Conservation (phyloP, 2,329 filamentous ascomycete species). For the Lithohypha guttulata region DNA sequence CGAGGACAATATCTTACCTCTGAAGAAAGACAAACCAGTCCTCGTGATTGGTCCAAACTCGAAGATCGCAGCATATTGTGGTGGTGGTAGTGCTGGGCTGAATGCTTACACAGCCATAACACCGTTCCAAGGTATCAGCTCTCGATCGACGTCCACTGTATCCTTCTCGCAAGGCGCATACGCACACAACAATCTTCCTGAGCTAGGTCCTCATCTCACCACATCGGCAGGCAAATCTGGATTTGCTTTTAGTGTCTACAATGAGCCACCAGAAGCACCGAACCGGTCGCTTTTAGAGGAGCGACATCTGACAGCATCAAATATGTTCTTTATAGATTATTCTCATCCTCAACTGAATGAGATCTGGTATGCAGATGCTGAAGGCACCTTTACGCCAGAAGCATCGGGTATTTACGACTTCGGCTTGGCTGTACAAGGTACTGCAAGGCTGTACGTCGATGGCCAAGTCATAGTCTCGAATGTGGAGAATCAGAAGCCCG, state of each 20-base stretch:
- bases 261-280: constrained; percentile 42
- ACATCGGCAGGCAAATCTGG: constrained; percentile 47
- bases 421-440: constrained; percentile 53
- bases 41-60: constrained; percentile 45
- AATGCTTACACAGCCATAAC: constrained; percentile 34
- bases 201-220: constrained; percentile 23
- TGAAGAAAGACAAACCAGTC: constrained; percentile 34
- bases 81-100: constrained; percentile 52
- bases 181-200: not conserved
- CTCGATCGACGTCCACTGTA: not conserved
- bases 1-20: constrained; percentile 49
- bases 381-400: constrained; percentile 49
- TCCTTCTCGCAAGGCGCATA: not conserved
- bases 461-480: constrained; percentile 54
- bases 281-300: constrained; percentile 42
- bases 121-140: constrained; percentile 32
- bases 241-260: constrained; percentile 36
- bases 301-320: constrained; percentile 30
- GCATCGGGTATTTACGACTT: constrained; percentile 54
- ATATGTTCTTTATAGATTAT: constrained; percentile 43
- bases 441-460: constrained; percentile 54
- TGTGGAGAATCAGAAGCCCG: constrained; percentile 49
- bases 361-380: constrained; percentile 45
- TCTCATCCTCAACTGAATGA: constrained; percentile 40
- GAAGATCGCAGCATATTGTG: constrained; percentile 38